phyloP scores from a whole-genome alignment of 1,139 yeast species.

The Diutina neorugosa region DNA sequence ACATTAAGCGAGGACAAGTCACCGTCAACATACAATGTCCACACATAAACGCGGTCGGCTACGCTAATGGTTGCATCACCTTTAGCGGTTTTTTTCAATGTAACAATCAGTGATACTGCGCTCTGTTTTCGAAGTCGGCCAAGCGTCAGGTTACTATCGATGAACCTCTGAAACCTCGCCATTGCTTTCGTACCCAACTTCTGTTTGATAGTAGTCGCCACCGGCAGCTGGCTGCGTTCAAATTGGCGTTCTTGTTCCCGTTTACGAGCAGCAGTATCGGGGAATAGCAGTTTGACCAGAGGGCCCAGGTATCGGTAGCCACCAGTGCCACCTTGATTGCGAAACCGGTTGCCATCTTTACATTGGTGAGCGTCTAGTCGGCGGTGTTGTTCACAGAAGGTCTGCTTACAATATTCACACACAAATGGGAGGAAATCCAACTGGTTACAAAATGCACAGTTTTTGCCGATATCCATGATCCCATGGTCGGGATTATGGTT shows the following conservation, averaged over 20 bases:
- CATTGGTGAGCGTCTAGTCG: slow-evolving; percentile 36
- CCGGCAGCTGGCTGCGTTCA: slow-evolving; percentile 19
- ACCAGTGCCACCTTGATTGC: background rate
- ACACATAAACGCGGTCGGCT: slow-evolving; percentile 49
- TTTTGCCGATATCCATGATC: slow-evolving; percentile 56
- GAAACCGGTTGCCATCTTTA: slow-evolving; percentile 4
- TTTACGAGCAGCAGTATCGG: slow-evolving; percentile 35
- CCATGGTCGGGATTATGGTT: background rate
- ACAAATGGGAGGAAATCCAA: slow-evolving; percentile 60
- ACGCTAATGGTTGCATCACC: slow-evolving; percentile 54
- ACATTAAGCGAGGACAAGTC: slow-evolving; percentile 16
- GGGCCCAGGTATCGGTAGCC: slow-evolving; percentile 9
- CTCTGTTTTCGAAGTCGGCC: background rate
- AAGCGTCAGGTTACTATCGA: slow-evolving; percentile 11
- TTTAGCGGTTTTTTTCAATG: slow-evolving; percentile 38
- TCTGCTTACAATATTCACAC: slow-evolving; percentile 44
- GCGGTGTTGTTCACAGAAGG: slow-evolving; percentile 51
- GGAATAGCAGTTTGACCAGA: slow-evolving; percentile 37
- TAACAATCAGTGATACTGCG: background rate
- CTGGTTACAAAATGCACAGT: slow-evolving; percentile 50
- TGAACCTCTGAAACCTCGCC: slow-evolving; percentile 33
- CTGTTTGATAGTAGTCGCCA: slow-evolving; percentile 15
- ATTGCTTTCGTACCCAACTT: slow-evolving; percentile 21
- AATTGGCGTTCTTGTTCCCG: slow-evolving; percentile 14
- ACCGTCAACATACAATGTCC: slow-evolving; percentile 40